Percentiles rank a stretch among this genome's conserved stretches.
Evolutionary conservation across 495 filamentous ascomycete species (phyloP).

Genomic region (Aspergillus indologenus): DNA sequence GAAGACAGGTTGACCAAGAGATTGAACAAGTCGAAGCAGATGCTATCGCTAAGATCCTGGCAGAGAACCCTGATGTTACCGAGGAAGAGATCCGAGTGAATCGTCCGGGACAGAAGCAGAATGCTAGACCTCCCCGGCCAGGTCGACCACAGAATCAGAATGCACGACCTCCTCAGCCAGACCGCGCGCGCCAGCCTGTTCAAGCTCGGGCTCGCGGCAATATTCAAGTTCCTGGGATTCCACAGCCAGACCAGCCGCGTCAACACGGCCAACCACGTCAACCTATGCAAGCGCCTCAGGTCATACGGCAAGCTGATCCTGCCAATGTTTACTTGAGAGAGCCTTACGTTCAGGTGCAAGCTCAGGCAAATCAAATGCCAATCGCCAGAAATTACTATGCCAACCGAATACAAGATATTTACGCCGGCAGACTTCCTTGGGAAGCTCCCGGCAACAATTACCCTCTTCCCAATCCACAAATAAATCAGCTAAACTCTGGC

Average conservation of each 20-base stretch:
- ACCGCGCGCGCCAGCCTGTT: neutral
- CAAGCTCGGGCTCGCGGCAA: neutral
- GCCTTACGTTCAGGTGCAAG: too few species aligned
- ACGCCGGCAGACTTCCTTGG: neutral
- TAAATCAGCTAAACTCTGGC: neutral
- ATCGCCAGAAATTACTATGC: neutral
- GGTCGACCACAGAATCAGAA: too few species aligned
- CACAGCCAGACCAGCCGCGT: neutral
- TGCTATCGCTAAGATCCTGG: slow-evolving; percentile 39
- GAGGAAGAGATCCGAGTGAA: slow-evolving; percentile 23
- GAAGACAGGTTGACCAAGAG: too few species aligned
- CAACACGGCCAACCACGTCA: neutral
- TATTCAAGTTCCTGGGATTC: too few species aligned
- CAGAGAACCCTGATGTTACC: slow-evolving; percentile 21
- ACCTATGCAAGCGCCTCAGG: neutral
- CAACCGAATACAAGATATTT: neutral
- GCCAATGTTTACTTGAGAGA: too few species aligned
- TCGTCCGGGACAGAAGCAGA: neutral
- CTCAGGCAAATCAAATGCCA: too few species aligned
- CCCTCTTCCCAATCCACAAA: neutral
- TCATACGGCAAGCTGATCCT: neutral
- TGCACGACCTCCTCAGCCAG: too few species aligned
- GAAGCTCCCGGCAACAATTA: neutral
- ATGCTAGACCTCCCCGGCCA: neutral
- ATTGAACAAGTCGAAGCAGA: slow-evolving; percentile 61